Conservation (phyloP, 2,329 filamentous ascomycete genomes). For the Myriangium duriaei region DNA sequence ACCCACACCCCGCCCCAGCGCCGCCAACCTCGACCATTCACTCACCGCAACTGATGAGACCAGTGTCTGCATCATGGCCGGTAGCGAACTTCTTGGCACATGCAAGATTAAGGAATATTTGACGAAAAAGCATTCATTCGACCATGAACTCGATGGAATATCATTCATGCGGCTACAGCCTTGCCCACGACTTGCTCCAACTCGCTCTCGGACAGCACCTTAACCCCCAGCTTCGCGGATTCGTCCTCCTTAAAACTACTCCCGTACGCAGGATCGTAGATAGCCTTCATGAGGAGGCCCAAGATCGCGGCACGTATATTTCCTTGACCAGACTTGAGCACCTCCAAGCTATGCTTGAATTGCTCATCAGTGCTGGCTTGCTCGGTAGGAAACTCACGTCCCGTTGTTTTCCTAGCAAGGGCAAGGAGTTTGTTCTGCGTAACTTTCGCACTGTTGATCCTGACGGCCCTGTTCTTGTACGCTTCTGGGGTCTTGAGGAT, state of each 20-base stretch:
- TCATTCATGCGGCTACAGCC: too few relatives aligned
- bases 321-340: constrained; percentile 17
- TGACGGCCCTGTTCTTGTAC: constrained; percentile 25
- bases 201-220: constrained; percentile 19
- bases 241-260: constrained; percentile 23
- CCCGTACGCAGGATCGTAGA: constrained; percentile 20
- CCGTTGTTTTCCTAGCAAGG: constrained; percentile 21
- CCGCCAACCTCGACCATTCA: too few relatives aligned
- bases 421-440: constrained; percentile 27
- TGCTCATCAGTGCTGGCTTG: constrained; percentile 18
- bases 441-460: constrained; percentile 24
- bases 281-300: constrained; percentile 20
- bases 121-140: neutral
- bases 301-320: constrained; percentile 15
- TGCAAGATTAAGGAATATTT: neutral
- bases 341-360: constrained; percentile 19
- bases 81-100: too few relatives aligned
- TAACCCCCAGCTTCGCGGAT: constrained; percentile 26
- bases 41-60: too few relatives aligned
- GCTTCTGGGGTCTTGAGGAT: constrained; percentile 22
- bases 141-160: too few relatives aligned
- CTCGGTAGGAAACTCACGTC: constrained; percentile 8
- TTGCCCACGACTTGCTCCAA: constrained; percentile 19
- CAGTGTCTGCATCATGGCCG: too few relatives aligned
- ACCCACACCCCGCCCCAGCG: too few relatives aligned